Evolutionary conservation across 306 rosid genomes (phyloP).

Genomic region (Parietaria judaica): DNA sequence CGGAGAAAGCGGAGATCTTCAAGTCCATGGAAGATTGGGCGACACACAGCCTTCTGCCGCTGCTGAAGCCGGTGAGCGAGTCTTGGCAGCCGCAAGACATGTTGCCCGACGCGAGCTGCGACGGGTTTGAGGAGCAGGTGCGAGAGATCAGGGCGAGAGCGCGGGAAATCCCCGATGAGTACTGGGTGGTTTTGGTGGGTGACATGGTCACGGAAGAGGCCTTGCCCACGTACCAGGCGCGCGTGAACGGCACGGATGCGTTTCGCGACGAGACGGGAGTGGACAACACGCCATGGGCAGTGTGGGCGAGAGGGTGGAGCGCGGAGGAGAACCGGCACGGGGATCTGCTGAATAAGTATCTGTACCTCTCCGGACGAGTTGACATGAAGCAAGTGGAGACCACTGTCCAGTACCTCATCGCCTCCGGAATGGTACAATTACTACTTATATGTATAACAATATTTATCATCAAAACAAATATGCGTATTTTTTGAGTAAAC

Average conservation of each 20-base stretch:
- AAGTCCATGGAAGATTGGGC: slow-evolving; percentile 64
- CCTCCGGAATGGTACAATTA: slow-evolving; percentile 50
- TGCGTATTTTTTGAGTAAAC: no score
- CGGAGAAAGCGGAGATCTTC: slow-evolving; percentile 52
- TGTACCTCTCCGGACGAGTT: slow-evolving; percentile 58
- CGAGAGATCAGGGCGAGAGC: slow-evolving; percentile 42
- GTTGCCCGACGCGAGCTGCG: slow-evolving; percentile 44
- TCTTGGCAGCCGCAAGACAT: slow-evolving; percentile 70
- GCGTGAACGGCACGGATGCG: slow-evolving; percentile 41
- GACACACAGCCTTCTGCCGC: slow-evolving; percentile 37
- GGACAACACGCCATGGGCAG: slow-evolving; percentile 49
- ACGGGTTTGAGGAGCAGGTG: slow-evolving; percentile 54
- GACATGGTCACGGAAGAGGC: slow-evolving; percentile 74
- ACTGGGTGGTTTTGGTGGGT: slow-evolving; percentile 55
- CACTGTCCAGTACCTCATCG: slow-evolving; percentile 55
- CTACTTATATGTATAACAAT: neutral
- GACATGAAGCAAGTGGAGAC: slow-evolving; percentile 61
- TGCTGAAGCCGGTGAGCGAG: slow-evolving; percentile 49
- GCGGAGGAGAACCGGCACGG: slow-evolving; percentile 75
- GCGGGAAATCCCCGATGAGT: slow-evolving; percentile 55
- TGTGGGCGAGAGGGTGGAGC: slow-evolving; percentile 73
- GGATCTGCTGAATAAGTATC: slow-evolving; percentile 66
- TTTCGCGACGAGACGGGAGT: slow-evolving; percentile 57
- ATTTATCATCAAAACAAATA: no score
- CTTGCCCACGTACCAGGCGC: slow-evolving; percentile 61